Conservation (phyloP, 176 grass and related monocot species). For the Oryza punctata region DNA sequence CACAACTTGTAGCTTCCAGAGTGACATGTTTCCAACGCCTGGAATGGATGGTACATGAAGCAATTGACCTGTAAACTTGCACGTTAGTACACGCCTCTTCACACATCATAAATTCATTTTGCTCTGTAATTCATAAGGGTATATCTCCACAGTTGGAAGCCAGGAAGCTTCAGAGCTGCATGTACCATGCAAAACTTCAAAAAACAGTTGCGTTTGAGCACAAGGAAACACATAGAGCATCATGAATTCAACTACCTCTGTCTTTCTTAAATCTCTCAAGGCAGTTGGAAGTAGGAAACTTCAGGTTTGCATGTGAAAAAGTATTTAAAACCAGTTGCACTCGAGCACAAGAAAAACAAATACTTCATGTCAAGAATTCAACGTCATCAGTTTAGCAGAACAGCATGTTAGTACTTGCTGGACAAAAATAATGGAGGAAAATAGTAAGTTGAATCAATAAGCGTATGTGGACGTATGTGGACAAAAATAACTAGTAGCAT, state of each 20-base stretch:
- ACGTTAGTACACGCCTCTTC: constrained; percentile 31
- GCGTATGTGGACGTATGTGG: constrained; percentile 30
- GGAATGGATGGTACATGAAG: constrained; percentile 17
- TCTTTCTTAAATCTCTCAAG: constrained; percentile 14
- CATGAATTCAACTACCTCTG: not conserved
- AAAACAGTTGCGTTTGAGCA: constrained; percentile 23
- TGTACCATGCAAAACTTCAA: not conserved
- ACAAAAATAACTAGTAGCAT: constrained; percentile 26
- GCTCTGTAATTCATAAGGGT: constrained; percentile 19
- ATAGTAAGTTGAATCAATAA: not conserved
- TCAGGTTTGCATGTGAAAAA: constrained; percentile 1
- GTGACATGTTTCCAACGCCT: not conserved
- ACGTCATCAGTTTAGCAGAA: not conserved
- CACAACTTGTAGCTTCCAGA: constrained; percentile 14
- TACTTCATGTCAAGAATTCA: not conserved
- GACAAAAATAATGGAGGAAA: not conserved
- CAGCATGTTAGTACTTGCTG: not conserved
- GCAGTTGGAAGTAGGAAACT: constrained; percentile 24
- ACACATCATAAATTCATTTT: constrained; percentile 29
- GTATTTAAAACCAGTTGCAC: constrained; percentile 38
- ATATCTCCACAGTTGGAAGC: constrained; percentile 18
- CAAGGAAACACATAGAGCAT: constrained; percentile 10
- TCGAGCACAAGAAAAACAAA: constrained; percentile 33
- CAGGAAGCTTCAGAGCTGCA: constrained; percentile 4
- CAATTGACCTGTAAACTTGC: constrained; percentile 11